Evolutionary conservation across 306 rosid species (phyloP), one percentile per base, ranked within the genome.

Genomic region (Casuarina cunninghamiana): DNA sequence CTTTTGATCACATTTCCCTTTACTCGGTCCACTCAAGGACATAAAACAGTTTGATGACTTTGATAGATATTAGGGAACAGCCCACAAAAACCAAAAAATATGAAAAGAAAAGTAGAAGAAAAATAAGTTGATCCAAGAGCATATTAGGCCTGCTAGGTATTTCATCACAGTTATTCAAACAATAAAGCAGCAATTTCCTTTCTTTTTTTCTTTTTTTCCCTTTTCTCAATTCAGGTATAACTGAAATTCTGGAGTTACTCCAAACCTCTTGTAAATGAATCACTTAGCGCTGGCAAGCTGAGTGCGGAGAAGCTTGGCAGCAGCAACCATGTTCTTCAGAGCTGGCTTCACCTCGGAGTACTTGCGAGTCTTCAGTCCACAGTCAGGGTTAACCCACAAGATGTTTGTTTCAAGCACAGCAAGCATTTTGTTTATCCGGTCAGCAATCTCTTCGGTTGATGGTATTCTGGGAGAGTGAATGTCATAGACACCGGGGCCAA

Each of bases 391-490:
- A 41, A 93, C 93, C 98, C 98, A 93, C 85, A 93, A 90, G 72
- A 93, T 86, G 87, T 93, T 93, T 77, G 88, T 90, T 93, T 93
- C 98, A 1, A 93, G 93, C 81, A 93, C 97, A 1, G 97, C 97
- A 83, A 93, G 96, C 97, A 93, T 93, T 90, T 93, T 93, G 89
- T 91, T 91, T 76, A 91, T 87, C 79, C 97, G 77, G 77, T 93
- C 97, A 12, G 97, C 97, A 67, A 93, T 93, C 87, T 93, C 97
- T 3, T 93, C 96, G 2, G 94, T 87, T 38, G 97, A 89, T 75
- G 97, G 97, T 55, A 93, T 93, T 78, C 97, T 91, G 37, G 97
- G 97, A 73, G 97, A 93, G 87, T 93, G 97, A 77, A 93, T 93
- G 84, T 93, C 98, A 8, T 93, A 93, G 10, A 93, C 98, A 72